Base-by-base conservation (phyloP, 2,329 filamentous ascomycete species). In the Dactylellina sp. region DNA sequence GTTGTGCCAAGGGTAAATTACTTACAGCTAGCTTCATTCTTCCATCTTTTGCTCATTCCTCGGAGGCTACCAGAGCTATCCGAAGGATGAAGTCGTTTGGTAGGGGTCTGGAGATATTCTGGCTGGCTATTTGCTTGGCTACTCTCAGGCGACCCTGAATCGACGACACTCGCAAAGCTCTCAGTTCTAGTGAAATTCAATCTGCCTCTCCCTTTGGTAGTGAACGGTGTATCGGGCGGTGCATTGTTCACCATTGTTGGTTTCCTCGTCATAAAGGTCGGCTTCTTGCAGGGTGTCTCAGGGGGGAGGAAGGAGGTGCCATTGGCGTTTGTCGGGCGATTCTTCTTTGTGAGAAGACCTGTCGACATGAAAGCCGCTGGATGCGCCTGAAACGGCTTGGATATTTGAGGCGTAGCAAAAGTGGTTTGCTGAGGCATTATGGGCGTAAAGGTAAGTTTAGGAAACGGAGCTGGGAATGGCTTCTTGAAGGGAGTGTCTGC, bases 261-360 rank as follows among this genome's bases (percentile, higher is more conserved):
- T n/a, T 74, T 74, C 22, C 70, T 74, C n/a, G 90, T 87, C 78
- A 90, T 85, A 82, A 93, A 87, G 66, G 89, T 83, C 77, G 90
- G 89, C 80, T 95, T 93, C 83, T 98, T 99, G 82, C 95, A 98
- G 0, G 95, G 95, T 0, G 95, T 99, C 80, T 98, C 95, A 82
- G 76, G 81, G 86, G 57, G 92, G 86, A 77, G 97, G 92, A 0
- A 89, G 66, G 91, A 89, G 79, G 95, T 96, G 81, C 96, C 91
- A 47, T 64, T 65, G 16, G 63, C 72, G 52, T 75, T 70, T 24
- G 53, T 59, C 5, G 75, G 60, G 6, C 78, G 71, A 9, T 77
- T 77, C 37, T 77, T 77, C 83, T 99, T 99, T 9, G 95, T 97
- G 61, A 99, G 90, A 25, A 99, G 84, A 0, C 94, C 93, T 0